Base-by-base conservation (phyloP, 2,329 filamentous ascomycete genomes). In the Colletotrichum sp. region DNA sequence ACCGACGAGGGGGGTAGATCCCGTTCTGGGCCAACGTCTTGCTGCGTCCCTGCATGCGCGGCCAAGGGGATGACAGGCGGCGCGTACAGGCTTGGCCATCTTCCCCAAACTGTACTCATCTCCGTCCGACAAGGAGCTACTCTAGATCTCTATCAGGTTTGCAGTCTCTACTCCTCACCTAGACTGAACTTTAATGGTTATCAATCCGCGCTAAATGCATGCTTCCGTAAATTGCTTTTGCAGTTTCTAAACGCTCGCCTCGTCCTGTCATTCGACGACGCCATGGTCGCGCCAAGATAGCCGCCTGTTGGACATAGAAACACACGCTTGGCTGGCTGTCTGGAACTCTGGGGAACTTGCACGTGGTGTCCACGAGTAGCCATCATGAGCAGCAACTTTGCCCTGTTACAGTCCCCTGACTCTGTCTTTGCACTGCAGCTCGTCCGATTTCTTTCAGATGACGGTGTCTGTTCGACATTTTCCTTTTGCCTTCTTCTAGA, bases 61-160 rank as follows among this genome's bases (percentile, higher is more conserved):
- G 24, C 39, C 30, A 62, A 32, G 64, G 64, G 21, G 65, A 62
- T 32, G 64, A 55, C 39, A 55, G 73, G 59, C 70, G 16, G 52
- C 44, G 32, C 18, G 8, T 62, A 39, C 52, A 62, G 62, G 63
- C 63, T 72, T 72, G 63, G 55, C 69, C 55, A 52, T 59, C 44
- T 65, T 26, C 32, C 28, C 73, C 64, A 69, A 73, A 69, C 73
- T 16, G 32, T 34, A 21, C 60, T 76, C 64, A 76, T 76, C 57
- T 76, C 73, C 64, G 73, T 73, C 59, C 30, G 10, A 34, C 57
- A 12, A 60, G 70, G 57, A 57, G 57, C 16, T 63, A 8, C 21
- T 59, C 6, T 9, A 63, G 60, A 32, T 39, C 66, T 44, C 21
- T 57, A 34, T 39, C 67, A 26, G 16, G 34, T 10, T 52, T 62